A percentile compares a stretch with the other conserved stretches of the same genome.
Conservation (phyloP, 177 flowering plant species). For the Vitis hybrid region DNA sequence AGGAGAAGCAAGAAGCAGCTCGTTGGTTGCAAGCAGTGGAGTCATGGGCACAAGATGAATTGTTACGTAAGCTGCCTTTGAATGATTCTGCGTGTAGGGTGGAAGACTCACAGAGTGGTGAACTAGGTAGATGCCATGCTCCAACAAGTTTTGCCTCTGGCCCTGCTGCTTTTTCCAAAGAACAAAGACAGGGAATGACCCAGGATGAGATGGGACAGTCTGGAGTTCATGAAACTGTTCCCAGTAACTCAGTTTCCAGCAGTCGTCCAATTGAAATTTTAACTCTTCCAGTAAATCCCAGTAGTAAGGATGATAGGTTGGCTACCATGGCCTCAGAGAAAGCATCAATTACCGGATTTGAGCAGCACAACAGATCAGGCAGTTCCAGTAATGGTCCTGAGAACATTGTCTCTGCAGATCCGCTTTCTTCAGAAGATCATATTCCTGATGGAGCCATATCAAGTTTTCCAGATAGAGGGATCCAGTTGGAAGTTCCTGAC, state of each 20-base stretch:
- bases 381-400: background rate
- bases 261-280: background rate
- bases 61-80: constrained; percentile 15
- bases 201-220: background rate
- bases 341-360: background rate
- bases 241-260: constrained; percentile 1
- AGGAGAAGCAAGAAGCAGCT: constrained; percentile 22
- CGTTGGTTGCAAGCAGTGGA: constrained; percentile 37
- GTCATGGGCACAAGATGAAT: constrained; percentile 30
- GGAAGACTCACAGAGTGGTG: constrained; percentile 12
- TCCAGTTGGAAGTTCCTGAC: constrained; percentile 5
- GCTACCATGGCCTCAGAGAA: background rate
- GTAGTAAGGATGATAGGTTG: background rate
- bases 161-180: constrained; percentile 17
- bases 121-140: constrained; percentile 12
- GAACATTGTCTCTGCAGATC: background rate
- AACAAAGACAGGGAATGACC: background rate
- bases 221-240: constrained; percentile 9
- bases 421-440: constrained; percentile 2
- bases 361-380: background rate
- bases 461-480: background rate
- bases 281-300: background rate
- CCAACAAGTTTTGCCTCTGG: background rate
- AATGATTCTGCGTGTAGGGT: constrained; percentile 17
- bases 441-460: constrained; percentile 3